phyloP scores from a whole-genome alignment of 495 filamentous ascomycete genomes.

The Talaromyces trachyspermus region DNA sequence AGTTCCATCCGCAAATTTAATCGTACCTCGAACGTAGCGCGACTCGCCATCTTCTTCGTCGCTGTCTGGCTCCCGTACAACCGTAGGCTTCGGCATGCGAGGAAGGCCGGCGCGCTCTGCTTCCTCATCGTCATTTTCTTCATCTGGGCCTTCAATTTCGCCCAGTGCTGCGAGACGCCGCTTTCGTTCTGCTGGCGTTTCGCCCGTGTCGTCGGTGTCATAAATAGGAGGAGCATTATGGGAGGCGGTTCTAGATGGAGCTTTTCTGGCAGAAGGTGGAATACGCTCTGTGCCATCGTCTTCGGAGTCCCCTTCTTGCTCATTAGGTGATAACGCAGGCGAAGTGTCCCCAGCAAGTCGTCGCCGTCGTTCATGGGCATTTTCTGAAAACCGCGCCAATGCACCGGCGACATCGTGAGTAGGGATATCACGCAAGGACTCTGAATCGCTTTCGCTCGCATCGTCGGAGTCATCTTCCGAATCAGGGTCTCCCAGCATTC shows the following conservation, averaged over 20 bases:
- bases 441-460: conserved; percentile 25
- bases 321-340: conserved; percentile 9
- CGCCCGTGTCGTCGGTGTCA: conserved; percentile 44
- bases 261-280: conserved; percentile 25
- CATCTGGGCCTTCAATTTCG: conserved; percentile 46
- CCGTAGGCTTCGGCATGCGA: conserved; percentile 1
- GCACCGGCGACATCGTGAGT: conserved; percentile 40
- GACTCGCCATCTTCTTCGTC: conserved; percentile 22
- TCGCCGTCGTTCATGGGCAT: conserved; percentile 45
- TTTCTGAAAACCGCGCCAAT: conserved; percentile 36
- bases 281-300: conserved; percentile 52
- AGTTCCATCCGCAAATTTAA: conserved; percentile 28
- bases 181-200: conserved; percentile 77
- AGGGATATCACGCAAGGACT: conserved; percentile 25
- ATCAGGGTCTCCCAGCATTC: conserved; percentile 3
- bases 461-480: conserved; percentile 16
- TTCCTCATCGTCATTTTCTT: conserved; percentile 55
- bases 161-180: conserved; percentile 84
- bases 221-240: conserved; percentile 6
- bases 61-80: conserved; percentile 19
- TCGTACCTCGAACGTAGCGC: conserved; percentile 17
- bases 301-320: conserved; percentile 39
- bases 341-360: conserved; percentile 16
- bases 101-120: conserved; percentile 10
- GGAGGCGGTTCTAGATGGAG: conserved; percentile 11